Conservation (phyloP, 2,329 filamentous ascomycete genomes). For the Purpureocillium lavendulum region DNA sequence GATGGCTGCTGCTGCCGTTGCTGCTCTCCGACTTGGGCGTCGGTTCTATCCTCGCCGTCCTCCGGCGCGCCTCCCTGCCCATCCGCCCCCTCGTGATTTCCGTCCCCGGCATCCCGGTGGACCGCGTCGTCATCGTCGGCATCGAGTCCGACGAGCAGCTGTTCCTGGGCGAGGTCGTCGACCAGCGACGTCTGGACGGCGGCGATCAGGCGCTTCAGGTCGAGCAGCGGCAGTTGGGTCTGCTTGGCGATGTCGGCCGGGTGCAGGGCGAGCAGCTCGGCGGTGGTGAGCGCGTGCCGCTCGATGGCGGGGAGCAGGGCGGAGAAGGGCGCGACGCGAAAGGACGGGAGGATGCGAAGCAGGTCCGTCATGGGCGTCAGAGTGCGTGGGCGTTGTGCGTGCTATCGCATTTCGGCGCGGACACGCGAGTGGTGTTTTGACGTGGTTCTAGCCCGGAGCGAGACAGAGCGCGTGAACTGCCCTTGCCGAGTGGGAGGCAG, state of each 20-base stretch:
- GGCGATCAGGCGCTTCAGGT: slow-evolving; percentile 65
- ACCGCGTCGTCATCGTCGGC: neutral
- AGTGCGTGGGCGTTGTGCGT: neutral
- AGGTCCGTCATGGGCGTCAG: slow-evolving; percentile 69
- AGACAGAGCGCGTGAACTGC: no score
- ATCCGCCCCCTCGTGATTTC: neutral
- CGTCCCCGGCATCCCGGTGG: neutral
- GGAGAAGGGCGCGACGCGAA: slow-evolving; percentile 61
- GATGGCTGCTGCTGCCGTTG: neutral
- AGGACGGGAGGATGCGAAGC: slow-evolving; percentile 70
- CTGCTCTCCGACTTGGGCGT: neutral
- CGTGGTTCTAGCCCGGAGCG: no score
- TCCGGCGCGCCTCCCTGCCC: neutral
- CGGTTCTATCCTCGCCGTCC: slow-evolving; percentile 1
- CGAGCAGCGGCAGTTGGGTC: slow-evolving; percentile 70
- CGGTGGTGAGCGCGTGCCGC: slow-evolving; percentile 65
- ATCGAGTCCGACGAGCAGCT: neutral
- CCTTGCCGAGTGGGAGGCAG: no score
- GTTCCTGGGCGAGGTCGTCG: slow-evolving; percentile 38
- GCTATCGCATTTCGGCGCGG: no score
- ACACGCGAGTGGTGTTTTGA: no score
- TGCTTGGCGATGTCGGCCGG: slow-evolving; percentile 76
- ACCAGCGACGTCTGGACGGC: slow-evolving; percentile 62
- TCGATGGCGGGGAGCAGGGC: slow-evolving; percentile 76
- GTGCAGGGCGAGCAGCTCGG: slow-evolving; percentile 80